A percentile compares a stretch with the other conserved stretches of the same genome.
Conservation (phyloP, 2,329 filamentous ascomycete species). For the Diaporthe caulivora region DNA sequence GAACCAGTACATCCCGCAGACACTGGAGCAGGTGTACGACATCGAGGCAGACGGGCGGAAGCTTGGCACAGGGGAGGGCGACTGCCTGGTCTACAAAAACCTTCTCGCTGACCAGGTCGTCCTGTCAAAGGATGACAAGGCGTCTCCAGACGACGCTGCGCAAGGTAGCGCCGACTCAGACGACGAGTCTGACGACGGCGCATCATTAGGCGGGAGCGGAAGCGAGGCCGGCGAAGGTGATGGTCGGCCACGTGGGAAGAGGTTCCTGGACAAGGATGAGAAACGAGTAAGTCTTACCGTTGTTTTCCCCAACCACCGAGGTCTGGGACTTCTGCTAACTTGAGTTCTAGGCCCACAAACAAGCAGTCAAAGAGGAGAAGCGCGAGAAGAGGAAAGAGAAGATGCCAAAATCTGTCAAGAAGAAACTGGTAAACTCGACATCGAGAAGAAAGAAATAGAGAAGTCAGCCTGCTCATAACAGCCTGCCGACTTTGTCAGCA, state of each 20-base stretch:
- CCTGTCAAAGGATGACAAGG: slow-evolving; percentile 51
- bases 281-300: slow-evolving; percentile 77
- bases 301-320: too few relatives aligned
- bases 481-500: too few relatives aligned
- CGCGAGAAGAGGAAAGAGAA: slow-evolving; percentile 93
- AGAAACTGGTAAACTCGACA: slow-evolving; percentile 78
- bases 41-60: slow-evolving; percentile 90
- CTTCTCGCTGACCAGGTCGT: slow-evolving; percentile 80
- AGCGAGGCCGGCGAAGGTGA: slow-evolving; percentile 72
- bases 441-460: slow-evolving; percentile 73
- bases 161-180: slow-evolving; percentile 54
- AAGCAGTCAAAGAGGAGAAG: slow-evolving; percentile 93
- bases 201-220: slow-evolving; percentile 58
- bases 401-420: slow-evolving; percentile 97
- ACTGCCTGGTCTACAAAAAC: slow-evolving; percentile 84
- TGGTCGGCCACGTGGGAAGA: slow-evolving; percentile 80
- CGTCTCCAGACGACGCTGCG: slow-evolving; percentile 49
- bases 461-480: slow-evolving; percentile 18
- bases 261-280: slow-evolving; percentile 90
- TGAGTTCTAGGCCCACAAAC: slow-evolving; percentile 76
- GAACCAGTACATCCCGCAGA: slow-evolving; percentile 97
- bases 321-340: slow-evolving; percentile 41
- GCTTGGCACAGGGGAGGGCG: slow-evolving; percentile 78
- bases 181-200: slow-evolving; percentile 63
- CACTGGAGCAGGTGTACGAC: slow-evolving; percentile 95